Base-by-base conservation (phyloP, 2,329 filamentous ascomycete species). In the Thielaviopsis ethacetica region DNA sequence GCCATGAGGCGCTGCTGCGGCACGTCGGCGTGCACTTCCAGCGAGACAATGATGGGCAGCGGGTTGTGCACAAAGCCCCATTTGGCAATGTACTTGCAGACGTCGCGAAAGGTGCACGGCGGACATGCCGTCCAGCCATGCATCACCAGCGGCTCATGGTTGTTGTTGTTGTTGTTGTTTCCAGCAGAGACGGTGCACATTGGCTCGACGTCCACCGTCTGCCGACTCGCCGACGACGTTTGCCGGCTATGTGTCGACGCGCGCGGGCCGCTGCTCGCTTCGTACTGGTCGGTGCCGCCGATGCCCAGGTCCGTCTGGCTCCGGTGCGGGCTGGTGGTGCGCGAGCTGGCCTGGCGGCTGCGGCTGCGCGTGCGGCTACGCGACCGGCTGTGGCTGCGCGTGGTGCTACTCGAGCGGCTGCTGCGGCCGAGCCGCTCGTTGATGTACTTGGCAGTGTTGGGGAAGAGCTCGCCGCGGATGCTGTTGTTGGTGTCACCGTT, bases 1-100 rank as follows among this genome's bases (percentile, higher is more conserved):
- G 95, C 91, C 88, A 97, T 96, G 56, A 86, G 79, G 63, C 89
- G 83, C 70, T 98, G 93, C 70, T 97, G 91, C 57, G 87, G 82
- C 1, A 78, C 73, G 62, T 85, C 81, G 15, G 89, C 85, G 69
- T 97, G 91, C 0, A 97, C 88, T 70, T 98, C 93, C 5, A 97
- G 77, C 68, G 90, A 95, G 63, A 97, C 82, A 61, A 97, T 94
- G 47, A 98, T 75, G 0, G 93, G 93, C 21, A 95, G 75, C 57
- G 86, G 80, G 61, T 81, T 91, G 6, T 75, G 79, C 27, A 81
- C 74, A 65, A 97, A 97, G 0, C 89, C 91, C 61, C 83, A 82
- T 59, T 94, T 82, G 47, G 80, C 77, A 62, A 97, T 86, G 0
- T 86, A 85, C 63, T 81, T 78, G 71, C 91, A 95, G 2, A 96